phyloP scores from a whole-genome alignment of 2,329 filamentous ascomycete genomes.

The Alternaria arbusti region DNA sequence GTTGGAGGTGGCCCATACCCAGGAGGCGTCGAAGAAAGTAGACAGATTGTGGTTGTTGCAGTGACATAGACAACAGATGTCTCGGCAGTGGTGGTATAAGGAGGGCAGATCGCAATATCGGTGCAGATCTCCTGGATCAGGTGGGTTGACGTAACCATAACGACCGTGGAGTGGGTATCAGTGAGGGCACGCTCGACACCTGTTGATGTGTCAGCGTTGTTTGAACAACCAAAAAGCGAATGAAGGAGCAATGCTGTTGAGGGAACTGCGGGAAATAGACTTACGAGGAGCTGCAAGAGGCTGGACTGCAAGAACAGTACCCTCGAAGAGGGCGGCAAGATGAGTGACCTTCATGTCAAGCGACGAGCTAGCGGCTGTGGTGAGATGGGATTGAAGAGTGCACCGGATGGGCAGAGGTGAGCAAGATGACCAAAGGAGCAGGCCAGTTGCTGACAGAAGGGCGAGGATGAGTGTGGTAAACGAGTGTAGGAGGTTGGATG shows the following conservation, averaged over 20 bases:
- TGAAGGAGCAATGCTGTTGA: neutral
- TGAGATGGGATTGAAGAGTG: slow-evolving; percentile 25
- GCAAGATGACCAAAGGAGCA: slow-evolving; percentile 20
- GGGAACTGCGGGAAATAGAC: slow-evolving; percentile 2
- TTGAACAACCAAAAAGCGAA: neutral
- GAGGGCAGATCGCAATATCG: slow-evolving; percentile 45
- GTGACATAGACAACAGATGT: slow-evolving; percentile 48
- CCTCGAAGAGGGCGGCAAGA: slow-evolving; percentile 32
- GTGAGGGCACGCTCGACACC: slow-evolving; percentile 18
- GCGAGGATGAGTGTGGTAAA: slow-evolving; percentile 22
- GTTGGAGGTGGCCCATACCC: slow-evolving; percentile 14
- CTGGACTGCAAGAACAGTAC: slow-evolving; percentile 26
- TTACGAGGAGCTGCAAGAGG: slow-evolving; percentile 29
- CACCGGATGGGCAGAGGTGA: slow-evolving; percentile 17
- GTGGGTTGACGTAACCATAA: slow-evolving; percentile 48
- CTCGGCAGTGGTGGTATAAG: slow-evolving; percentile 41
- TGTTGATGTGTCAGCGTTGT: slow-evolving; percentile 13
- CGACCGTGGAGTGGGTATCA: slow-evolving; percentile 45
- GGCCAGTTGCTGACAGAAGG: slow-evolving; percentile 7
- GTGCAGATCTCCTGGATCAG: slow-evolving; percentile 51
- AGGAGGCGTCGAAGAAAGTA: slow-evolving; percentile 27
- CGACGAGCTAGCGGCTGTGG: slow-evolving; percentile 18
- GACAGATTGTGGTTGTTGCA: slow-evolving; percentile 53
- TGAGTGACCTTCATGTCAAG: slow-evolving; percentile 37
- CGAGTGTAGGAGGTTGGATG: slow-evolving; percentile 34